A percentile compares a stretch with the other conserved stretches of the same genome.
Evolutionary conservation across 352 stramenopile genomes (phyloP).

Genomic region (Pseudoperonospora humuli): DNA sequence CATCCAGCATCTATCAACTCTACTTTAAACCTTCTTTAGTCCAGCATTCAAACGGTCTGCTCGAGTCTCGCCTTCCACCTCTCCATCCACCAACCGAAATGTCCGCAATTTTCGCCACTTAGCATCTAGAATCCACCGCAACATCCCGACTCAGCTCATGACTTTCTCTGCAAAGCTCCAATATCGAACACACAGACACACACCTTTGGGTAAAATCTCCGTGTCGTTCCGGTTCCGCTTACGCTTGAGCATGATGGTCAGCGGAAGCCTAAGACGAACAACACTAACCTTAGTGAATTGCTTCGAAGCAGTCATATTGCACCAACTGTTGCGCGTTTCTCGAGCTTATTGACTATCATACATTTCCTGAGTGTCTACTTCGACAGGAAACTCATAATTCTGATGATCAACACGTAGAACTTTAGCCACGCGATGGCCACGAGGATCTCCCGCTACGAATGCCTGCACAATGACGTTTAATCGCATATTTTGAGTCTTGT

Average conservation of each 20-base stretch:
- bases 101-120: constrained; percentile 76
- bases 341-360: constrained; percentile 15
- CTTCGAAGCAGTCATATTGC: background rate
- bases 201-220: constrained; percentile 39
- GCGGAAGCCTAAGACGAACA: constrained; percentile 31
- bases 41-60: constrained; percentile 50
- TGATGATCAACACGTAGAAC: constrained; percentile 38
- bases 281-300: background rate
- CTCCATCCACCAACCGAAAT: constrained; percentile 50
- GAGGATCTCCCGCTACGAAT: constrained; percentile 59
- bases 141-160: constrained; percentile 3
- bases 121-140: constrained; percentile 24
- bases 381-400: constrained; percentile 48
- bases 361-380: constrained; percentile 65
- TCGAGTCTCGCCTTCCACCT: constrained; percentile 49
- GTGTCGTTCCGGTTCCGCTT: constrained; percentile 46
- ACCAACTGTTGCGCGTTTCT: background rate
- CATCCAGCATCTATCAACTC: background rate
- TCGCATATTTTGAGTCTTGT: constrained; percentile 6
- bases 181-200: constrained; percentile 1
- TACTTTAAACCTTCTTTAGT: constrained; percentile 30
- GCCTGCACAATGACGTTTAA: constrained; percentile 23
- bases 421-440: constrained; percentile 56
- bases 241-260: constrained; percentile 64
- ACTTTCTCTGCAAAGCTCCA: background rate